phyloP scores from a whole-genome alignment of 2,329 filamentous ascomycete species.

The Cyanodermella asteris region DNA sequence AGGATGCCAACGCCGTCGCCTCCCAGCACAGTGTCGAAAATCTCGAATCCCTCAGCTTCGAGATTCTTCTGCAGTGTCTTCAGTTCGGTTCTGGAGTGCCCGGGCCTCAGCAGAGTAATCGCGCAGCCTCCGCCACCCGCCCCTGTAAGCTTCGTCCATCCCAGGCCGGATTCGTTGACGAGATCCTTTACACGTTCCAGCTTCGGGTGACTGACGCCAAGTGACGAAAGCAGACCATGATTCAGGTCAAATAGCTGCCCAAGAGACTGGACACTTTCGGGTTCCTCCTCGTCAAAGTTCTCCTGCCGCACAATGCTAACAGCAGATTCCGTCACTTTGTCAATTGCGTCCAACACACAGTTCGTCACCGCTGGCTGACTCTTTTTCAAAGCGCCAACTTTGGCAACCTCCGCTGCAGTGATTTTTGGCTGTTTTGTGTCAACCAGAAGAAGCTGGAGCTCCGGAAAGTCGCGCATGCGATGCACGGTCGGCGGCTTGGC shows the following conservation, averaged over 20 bases:
- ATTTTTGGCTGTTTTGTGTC: constrained; percentile 78
- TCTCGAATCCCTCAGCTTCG: constrained; percentile 42
- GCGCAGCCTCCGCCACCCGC: constrained; percentile 91
- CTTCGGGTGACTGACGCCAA: constrained; percentile 86
- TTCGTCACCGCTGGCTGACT: constrained; percentile 57
- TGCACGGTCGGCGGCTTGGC: constrained; percentile 53
- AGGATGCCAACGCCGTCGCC: constrained; percentile 87
- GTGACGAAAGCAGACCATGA: constrained; percentile 70
- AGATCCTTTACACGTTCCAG: constrained; percentile 81
- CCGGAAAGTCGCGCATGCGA: constrained; percentile 69
- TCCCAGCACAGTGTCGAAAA: constrained; percentile 74
- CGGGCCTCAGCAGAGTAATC: constrained; percentile 67
- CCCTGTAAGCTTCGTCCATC: constrained; percentile 94
- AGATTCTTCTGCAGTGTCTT: constrained; percentile 35
- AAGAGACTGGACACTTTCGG: constrained; percentile 44
- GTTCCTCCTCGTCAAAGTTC: constrained; percentile 43
- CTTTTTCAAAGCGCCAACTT: constrained; percentile 52
- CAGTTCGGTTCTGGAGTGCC: constrained; percentile 33
- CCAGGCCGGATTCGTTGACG: constrained; percentile 69
- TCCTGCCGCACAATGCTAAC: constrained; percentile 33
- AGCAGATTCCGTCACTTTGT: constrained; percentile 35
- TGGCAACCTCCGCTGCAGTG: constrained; percentile 65
- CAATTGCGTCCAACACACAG: constrained; percentile 66
- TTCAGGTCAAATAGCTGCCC: constrained; percentile 86
- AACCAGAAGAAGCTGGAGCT: constrained; percentile 71